Evolutionary conservation across 2,329 filamentous ascomycete species (phyloP).

Genomic region (Grosmannia clavigera): DNA sequence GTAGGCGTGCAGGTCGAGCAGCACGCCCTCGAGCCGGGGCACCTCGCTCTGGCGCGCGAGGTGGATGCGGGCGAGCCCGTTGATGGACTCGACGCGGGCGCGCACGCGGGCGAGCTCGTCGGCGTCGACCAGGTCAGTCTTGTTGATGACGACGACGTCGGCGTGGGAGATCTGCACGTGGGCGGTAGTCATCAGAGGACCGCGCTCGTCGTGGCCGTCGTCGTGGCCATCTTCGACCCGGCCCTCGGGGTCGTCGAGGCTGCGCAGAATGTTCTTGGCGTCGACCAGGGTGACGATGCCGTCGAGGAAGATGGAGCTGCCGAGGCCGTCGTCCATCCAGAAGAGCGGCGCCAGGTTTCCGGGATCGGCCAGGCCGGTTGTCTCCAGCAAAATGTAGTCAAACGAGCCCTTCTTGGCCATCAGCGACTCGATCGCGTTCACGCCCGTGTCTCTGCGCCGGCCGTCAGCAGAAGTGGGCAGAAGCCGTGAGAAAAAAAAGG

Average conservation of each 20-base stretch:
- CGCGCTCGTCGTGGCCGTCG: slow-evolving; percentile 38
- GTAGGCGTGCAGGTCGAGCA: slow-evolving; percentile 88
- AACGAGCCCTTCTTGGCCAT: slow-evolving; percentile 92
- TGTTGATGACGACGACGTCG: slow-evolving; percentile 91
- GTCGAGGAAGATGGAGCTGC: slow-evolving; percentile 90
- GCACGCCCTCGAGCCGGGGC: slow-evolving; percentile 68
- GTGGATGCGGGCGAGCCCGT: slow-evolving; percentile 74
- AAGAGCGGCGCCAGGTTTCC: slow-evolving; percentile 93
- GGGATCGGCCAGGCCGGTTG: slow-evolving; percentile 86
- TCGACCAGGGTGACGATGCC: slow-evolving; percentile 94
- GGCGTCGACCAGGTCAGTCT: slow-evolving; percentile 67
- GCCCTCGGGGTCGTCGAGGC: slow-evolving; percentile 59
- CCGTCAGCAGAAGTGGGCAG: neutral
- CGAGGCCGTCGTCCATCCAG: slow-evolving; percentile 93
- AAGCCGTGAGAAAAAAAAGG: neutral
- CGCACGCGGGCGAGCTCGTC: slow-evolving; percentile 58
- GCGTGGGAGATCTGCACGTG: slow-evolving; percentile 96
- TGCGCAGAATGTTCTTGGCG: slow-evolving; percentile 78
- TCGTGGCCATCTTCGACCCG: slow-evolving; percentile 37
- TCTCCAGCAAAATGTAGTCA: slow-evolving; percentile 95
- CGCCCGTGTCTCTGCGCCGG: slow-evolving; percentile 62
- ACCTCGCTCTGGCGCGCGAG: slow-evolving; percentile 70
- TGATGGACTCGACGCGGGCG: slow-evolving; percentile 69
- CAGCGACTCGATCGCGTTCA: slow-evolving; percentile 86
- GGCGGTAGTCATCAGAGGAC: slow-evolving; percentile 73